Base-by-base conservation (phyloP, 148 eudicot species). In the Rhododendron williamsianum region DNA sequence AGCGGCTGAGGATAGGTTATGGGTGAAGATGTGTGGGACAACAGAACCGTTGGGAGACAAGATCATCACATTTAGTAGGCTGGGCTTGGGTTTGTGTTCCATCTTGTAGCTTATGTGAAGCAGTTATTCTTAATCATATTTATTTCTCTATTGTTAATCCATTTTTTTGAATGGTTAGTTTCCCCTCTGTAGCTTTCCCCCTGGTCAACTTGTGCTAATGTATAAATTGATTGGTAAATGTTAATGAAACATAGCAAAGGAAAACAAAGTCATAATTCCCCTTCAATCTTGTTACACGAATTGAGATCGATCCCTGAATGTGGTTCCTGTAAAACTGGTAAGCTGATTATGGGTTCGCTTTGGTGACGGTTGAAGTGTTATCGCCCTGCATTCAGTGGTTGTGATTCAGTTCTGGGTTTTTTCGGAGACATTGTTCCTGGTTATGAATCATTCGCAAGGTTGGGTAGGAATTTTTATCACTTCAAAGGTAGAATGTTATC, bases 1-100 rank as follows among this genome's bases (percentile, higher is more conserved):
- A 90, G 82, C 93, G 95, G 25, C 87, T 90, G 30, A 88, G 94
- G 81, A 87, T 92, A 58, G 95, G 93, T 35, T 90, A 86, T 84
- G 90, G 88, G 78, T 89, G 87, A 91, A 52, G 88, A 79, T 63
- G 49, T 21, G n/a, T 6, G 13, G 6, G 35, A 7, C 76, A 16
- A 27, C 38, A 2, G 9, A 18, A 46, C 12, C n/a, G 2, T 15
- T 67, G 41, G 84, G 78, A 27, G 35, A 27, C 43, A 33, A 71
- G 21, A 71, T 71, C 30, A 15, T 71, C 41, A 33, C 76, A 30
- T 71, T 71, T 41, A 49, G 79, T 72, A 49, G 67, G 78, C 2
- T 71, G 82, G 79, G 51, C 78, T 80, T 81, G 65, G 54, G n/a
- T 81, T 72, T 52, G 72, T 74, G 35, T 45, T 52, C 4, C 33